Percentiles rank a stretch among this genome's conserved stretches.
Conservation (phyloP, 1,139 yeast species). For the Candida freyschussii region DNA sequence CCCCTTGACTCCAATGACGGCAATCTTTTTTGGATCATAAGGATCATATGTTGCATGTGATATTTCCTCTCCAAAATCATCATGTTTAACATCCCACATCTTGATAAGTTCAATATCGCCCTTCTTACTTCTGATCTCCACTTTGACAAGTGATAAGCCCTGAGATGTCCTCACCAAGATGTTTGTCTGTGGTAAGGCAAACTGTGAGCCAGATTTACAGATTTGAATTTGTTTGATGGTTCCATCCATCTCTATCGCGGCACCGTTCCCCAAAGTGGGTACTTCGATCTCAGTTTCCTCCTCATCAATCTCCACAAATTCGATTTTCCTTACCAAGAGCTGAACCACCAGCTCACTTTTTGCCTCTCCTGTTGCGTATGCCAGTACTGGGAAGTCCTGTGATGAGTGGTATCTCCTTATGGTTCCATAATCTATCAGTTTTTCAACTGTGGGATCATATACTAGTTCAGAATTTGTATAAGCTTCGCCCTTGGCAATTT, state of each 20-base stretch:
- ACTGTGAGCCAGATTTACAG: constrained; percentile 18
- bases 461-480: constrained; percentile 29
- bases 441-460: constrained; percentile 38
- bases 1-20: constrained; percentile 49
- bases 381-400: constrained; percentile 21
- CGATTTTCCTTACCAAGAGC: constrained; percentile 1
- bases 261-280: constrained; percentile 22
- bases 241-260: constrained; percentile 30
- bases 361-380: constrained; percentile 34
- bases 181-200: constrained; percentile 4
- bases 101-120: neutral
- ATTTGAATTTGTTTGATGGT: constrained; percentile 40
- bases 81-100: constrained; percentile 1
- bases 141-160: constrained; percentile 8
- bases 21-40: constrained; percentile 35
- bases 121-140: constrained; percentile 1
- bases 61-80: constrained; percentile 28
- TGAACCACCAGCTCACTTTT: constrained; percentile 31
- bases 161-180: constrained; percentile 13
- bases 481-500: constrained; percentile 24
- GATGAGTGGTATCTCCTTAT: constrained; percentile 1
- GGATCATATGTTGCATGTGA: constrained; percentile 46
- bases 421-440: constrained; percentile 10
- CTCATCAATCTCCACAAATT: constrained; percentile 19
- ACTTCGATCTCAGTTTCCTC: constrained; percentile 20